Base-by-base conservation (phyloP, 228 moss, liverwort and hornwort genomes). In the Sphagnum magellanicum region DNA sequence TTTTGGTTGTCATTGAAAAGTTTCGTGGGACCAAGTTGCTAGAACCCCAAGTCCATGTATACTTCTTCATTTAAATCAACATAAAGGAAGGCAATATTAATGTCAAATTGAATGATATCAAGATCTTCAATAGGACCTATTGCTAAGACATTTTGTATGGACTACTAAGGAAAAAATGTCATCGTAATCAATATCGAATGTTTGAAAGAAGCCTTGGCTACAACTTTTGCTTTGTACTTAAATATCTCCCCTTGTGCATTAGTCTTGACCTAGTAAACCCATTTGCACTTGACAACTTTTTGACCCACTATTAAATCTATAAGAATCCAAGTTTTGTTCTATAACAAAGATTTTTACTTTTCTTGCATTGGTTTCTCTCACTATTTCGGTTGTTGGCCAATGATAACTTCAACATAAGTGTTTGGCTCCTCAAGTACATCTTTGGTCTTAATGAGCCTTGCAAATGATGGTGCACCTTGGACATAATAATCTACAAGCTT, bases 1-100 rank as follows among this genome's bases (percentile, higher is more conserved):
- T 50, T 50, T 9, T 71, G 71, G 16, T 71, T 71, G 52, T 71
- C 64, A 51, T 15, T 52, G 51, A 68, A 6, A 68, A 17, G 6
- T 16, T 16, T 65, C 47, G 64, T 65, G 6, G 15, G 4, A 47
- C 6, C 4, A 6, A 50, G 0, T 59, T 63, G 72, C 13, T 16
- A 5, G 10, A 50, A 52, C 0, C 51, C 46, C 5, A 77, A 4
- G 47, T 75, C 57, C 64, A 65, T 65, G 64, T 65, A 65, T 4
- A 65, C 47, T 16, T 65, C 64, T 16, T 65, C 64, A 8, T 65
- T 46, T 47, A 65, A 16, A 4, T 65, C 17, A 15, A n/a, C 64
- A 47, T 65, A 47, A 13, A 65, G 49, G 8, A 65, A 65, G 12
- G 46, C 64, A 4, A 8, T 65, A 5, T 50, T 47, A 4, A 65